Base-by-base conservation (phyloP, 1,139 yeast species). In the Suhomyces terraborum region DNA sequence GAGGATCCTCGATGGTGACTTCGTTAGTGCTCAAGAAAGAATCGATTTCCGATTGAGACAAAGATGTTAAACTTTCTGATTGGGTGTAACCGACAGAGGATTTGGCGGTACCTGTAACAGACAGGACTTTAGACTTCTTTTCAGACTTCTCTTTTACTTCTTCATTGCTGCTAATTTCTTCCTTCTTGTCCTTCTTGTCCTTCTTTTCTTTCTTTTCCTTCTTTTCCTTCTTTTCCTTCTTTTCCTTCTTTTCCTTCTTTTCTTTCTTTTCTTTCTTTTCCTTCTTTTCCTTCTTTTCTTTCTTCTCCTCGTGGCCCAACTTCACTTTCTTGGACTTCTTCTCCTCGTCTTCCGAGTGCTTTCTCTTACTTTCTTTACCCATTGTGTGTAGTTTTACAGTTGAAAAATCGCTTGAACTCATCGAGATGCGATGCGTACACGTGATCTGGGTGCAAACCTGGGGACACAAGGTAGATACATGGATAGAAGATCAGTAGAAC, bases 1-100 rank as follows among this genome's bases (percentile, higher is more conserved):
- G 59, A 19, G 88, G 83, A 57, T 88, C 95, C 50, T 88, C 95
- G 41, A 91, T 78, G 10, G 85, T 76, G 38, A 89, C 93, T 51
- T 86, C 93, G 62, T 91, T 88, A 23, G 77, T 79, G 43, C 73
- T 62, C 49, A 83, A 71, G 60, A 87, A 93, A 9, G 67, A 64
- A 37, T 80, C 84, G 43, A 86, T 67, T 14, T 81, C 83, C 5
- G 75, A 57, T 53, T 78, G 80, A 3, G 84, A 70, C 29, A 71
- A 61, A 3, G 47, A 39, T 19, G 62, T 51, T 36, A 66, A 59
- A 6, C 55, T 49, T 10, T 53, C 48, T 1, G 70, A 58, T 50
- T 68, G 71, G n/a, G 54, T 52, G 47, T 68, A 67, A 9, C 56
- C 55, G 22, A 38, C 46, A 13, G 50, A 41, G 7, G 51, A 40